Percentiles rank a stretch among this genome's conserved stretches.
Conservation (phyloP, 2,329 filamentous ascomycete species). For the Cadophora gregata region DNA sequence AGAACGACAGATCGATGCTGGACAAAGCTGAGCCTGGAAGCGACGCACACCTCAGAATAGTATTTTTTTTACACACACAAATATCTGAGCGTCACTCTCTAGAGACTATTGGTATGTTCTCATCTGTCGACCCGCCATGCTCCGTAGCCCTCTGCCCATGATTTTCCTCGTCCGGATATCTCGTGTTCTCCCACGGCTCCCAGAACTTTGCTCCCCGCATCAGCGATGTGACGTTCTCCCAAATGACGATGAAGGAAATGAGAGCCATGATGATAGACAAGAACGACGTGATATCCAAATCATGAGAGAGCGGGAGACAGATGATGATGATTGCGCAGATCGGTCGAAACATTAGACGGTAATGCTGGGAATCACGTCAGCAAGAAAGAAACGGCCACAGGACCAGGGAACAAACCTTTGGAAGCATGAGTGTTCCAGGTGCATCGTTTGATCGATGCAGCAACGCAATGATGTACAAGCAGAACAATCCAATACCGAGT, state of each 20-base stretch:
- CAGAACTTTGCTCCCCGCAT: conserved; percentile 37
- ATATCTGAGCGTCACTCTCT: no score
- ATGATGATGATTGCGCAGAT: conserved; percentile 47
- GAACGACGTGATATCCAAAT: conserved; percentile 46
- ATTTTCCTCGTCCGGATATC: conserved; percentile 37
- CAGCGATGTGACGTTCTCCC: conserved; percentile 49
- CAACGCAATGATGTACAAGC: conserved; percentile 51
- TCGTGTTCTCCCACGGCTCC: conserved; percentile 43
- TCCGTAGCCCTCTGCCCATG: not conserved
- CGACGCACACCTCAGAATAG: no score
- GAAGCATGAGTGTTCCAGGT: conserved; percentile 33
- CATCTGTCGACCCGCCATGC: not conserved
- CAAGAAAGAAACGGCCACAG: not conserved
- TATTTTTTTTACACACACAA: no score
- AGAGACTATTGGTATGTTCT: not conserved
- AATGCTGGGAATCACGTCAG: conserved; percentile 22
- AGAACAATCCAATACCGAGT: conserved; percentile 52
- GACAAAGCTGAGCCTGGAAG: no score
- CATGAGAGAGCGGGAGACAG: conserved; percentile 45
- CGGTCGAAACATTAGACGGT: conserved; percentile 32
- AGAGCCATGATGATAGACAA: conserved; percentile 52
- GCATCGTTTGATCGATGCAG: conserved; percentile 50
- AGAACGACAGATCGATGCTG: no score
- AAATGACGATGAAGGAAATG: conserved; percentile 50
- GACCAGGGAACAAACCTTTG: conserved; percentile 22